Base-by-base conservation (phyloP, 257 asterid species). In the Salvia miltiorrhiza region DNA sequence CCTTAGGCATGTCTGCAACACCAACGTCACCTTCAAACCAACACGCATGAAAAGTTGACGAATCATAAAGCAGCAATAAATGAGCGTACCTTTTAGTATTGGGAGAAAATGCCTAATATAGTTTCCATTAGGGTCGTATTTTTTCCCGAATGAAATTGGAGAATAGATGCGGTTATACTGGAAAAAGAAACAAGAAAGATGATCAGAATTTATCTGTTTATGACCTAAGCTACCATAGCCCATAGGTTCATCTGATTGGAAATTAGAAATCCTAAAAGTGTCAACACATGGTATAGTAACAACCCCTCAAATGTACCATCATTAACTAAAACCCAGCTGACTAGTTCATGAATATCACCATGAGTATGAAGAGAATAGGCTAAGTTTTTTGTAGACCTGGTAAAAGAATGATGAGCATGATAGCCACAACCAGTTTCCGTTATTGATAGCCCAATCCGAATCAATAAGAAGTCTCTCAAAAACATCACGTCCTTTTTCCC, bases 401-500 rank as follows among this genome's bases (percentile, higher is more conserved):
- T 93, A 88, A 66, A 90, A 93, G 84, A 93, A 90, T 49, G 99
- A 90, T 40, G 99, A 90, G 85, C 97, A 93, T 9, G 99, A 90
- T 53, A 93, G 81, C 97, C 97, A 93, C 84, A 93, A 4, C 97
- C 99, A 93, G 80, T 93, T 93, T 19, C 91, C 99, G 37, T 93
- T 93, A 60, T 93, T 93, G 80, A 93, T 85, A 60, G 97, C 83
- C 99, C 99, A 93, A 74, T 93, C 99, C 5, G 97, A 88, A 73
- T 93, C 99, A 56, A 93, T 86, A 59, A 93, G 96, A 76, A 93
- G 95, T 55, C 96, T 85, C 76, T 88, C 96, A 35, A 93, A 93
- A 76, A 93, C 95, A 78, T 93, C 93, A 11, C 99, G 93, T 17
- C 99, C 99, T 75, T 85, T 93, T 73, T 93, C 97, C 97, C 97